Evolutionary conservation across 2,329 filamentous ascomycete species (phyloP).

Genomic region (Cordyceps javanica): DNA sequence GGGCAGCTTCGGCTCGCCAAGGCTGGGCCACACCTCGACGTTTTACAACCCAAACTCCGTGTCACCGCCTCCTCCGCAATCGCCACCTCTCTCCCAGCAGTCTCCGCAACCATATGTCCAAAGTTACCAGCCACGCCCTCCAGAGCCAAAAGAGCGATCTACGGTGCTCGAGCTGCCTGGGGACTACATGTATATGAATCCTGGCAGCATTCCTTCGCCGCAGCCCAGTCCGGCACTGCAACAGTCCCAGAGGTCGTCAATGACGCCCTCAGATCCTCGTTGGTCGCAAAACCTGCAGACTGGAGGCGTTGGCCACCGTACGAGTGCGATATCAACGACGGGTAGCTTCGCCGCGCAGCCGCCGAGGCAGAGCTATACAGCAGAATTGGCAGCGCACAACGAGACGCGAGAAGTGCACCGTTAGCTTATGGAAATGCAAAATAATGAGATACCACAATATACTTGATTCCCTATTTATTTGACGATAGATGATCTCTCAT

Average conservation of each 20-base stretch:
- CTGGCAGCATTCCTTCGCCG: background rate
- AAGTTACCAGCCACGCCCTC: background rate
- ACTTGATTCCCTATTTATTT: no score
- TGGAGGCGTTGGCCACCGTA: background rate
- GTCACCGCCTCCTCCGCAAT: background rate
- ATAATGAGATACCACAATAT: background rate
- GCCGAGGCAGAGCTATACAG: slow-evolving; percentile 35
- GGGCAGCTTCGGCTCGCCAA: background rate
- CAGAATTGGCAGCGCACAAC: slow-evolving; percentile 40
- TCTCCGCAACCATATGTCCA: background rate
- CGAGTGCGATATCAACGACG: slow-evolving; percentile 16
- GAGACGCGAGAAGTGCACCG: slow-evolving; percentile 42
- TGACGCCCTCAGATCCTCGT: slow-evolving; percentile 23
- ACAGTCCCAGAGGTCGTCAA: slow-evolving; percentile 30
- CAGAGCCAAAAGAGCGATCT: background rate
- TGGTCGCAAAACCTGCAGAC: slow-evolving; percentile 14
- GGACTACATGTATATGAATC: slow-evolving; percentile 18
- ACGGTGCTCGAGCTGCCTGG: slow-evolving; percentile 20
- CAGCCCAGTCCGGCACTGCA: slow-evolving; percentile 7
- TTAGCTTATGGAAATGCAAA: background rate
- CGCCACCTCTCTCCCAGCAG: background rate
- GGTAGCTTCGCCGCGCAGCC: slow-evolving; percentile 24
- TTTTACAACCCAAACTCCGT: background rate
- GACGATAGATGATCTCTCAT: no score
- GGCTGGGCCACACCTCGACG: slow-evolving; percentile 3